phyloP scores from a whole-genome alignment of 1,284 basidiomycete species.

The Xerocomus amazonicus region DNA sequence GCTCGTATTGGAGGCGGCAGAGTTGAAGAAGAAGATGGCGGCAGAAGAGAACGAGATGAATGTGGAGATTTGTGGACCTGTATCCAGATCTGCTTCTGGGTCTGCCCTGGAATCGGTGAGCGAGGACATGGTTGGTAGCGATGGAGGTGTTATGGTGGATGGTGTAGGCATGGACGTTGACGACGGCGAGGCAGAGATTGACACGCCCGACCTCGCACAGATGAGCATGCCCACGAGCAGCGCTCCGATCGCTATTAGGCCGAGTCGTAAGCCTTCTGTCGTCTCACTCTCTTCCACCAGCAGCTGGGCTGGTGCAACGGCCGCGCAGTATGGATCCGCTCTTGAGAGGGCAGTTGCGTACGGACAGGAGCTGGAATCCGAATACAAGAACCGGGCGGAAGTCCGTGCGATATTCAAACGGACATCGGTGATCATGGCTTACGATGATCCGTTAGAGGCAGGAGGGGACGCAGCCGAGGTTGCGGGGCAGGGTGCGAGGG shows the following conservation, averaged over 20 bases:
- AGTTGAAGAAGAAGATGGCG: constrained; percentile 58
- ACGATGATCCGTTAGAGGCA: constrained; percentile 64
- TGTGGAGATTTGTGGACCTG: constrained; percentile 26
- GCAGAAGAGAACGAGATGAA: constrained; percentile 33
- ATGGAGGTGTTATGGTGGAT: constrained; percentile 33
- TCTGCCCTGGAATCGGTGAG: constrained; percentile 27
- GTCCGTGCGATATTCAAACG: constrained; percentile 63
- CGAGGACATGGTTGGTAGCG: constrained; percentile 25
- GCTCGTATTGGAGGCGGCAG: constrained; percentile 64
- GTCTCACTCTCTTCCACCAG: constrained; percentile 25
- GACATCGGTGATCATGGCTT: constrained; percentile 76
- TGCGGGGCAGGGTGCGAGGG: constrained; percentile 62
- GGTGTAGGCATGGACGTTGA: constrained; percentile 53
- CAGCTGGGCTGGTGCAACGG: constrained; percentile 30
- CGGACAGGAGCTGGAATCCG: constrained; percentile 63
- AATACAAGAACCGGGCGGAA: constrained; percentile 66
- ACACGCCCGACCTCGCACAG: constrained; percentile 15
- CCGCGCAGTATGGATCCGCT: constrained; percentile 50
- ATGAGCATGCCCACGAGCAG: constrained; percentile 21
- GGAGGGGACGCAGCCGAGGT: constrained; percentile 62
- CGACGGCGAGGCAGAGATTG: constrained; percentile 36
- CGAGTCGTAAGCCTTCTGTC: constrained; percentile 27
- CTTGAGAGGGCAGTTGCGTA: constrained; percentile 64
- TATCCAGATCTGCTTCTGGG: constrained; percentile 28
- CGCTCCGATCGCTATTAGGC: constrained; percentile 32